Conservation (phyloP, 2,329 filamentous ascomycete genomes). For the Apiospora kogelbergensis region DNA sequence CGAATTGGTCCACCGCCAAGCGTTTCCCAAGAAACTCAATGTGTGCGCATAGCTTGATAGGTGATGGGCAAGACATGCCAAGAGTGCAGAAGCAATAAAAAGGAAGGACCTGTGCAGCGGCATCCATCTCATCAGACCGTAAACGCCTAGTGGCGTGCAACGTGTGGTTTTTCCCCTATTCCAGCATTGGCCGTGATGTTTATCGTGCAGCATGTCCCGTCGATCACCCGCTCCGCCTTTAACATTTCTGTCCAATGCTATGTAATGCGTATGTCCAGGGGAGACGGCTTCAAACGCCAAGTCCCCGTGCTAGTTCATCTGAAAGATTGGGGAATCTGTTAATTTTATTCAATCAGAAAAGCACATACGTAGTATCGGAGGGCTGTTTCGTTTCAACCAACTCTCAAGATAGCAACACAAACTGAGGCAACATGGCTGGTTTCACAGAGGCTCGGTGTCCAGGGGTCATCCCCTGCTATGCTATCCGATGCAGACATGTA, state of each 20-base stretch:
- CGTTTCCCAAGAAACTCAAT: not conserved
- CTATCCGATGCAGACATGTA: not conserved
- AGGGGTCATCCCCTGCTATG: not conserved
- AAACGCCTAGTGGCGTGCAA: not conserved
- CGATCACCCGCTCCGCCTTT: conserved; percentile 3
- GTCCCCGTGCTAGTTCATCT: not conserved
- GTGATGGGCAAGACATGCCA: conserved; percentile 3
- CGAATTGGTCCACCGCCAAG: not conserved
- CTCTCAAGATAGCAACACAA: conserved; percentile 2
- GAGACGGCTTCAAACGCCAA: not conserved
- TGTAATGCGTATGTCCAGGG: not conserved
- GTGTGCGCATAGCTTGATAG: not conserved
- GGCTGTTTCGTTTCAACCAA: not conserved
- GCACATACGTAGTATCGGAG: too few species aligned
- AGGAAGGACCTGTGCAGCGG: not conserved
- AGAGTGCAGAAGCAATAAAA: conserved; percentile 1
- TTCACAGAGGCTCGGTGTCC: not conserved
- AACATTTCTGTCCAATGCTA: not conserved
- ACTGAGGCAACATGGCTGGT: not conserved
- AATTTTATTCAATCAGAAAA: not conserved
- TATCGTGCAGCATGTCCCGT: not conserved
- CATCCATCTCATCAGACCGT: not conserved
- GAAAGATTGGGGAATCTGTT: not conserved
- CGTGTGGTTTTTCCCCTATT: not conserved
- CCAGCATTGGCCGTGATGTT: not conserved